These are phyloP conservation scores for Capsicum rhomboideum DNA, from an alignment of 257 asterid species.

Conservation along the genomic window DNA sequence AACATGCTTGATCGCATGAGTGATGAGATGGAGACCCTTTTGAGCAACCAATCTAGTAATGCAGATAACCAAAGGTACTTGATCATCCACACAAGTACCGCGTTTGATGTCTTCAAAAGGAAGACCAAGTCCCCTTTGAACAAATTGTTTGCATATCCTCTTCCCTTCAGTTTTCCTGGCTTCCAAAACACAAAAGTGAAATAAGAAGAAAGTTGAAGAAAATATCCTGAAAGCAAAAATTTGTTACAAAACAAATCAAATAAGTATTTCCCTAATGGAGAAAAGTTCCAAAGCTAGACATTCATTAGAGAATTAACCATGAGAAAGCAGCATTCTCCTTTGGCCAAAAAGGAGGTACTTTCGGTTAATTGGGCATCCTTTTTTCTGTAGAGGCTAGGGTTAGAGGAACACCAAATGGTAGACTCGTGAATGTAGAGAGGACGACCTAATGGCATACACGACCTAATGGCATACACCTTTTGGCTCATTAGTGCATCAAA, in stretches of 20 bases:
- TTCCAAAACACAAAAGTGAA: conserved; percentile 14
- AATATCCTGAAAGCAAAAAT: background rate
- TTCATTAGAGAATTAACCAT: background rate
- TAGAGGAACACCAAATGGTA: background rate
- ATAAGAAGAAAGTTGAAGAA: conserved; percentile 3
- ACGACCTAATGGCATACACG: background rate
- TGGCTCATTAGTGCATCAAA: background rate
- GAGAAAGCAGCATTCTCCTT: background rate
- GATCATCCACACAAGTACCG: conserved; percentile 9
- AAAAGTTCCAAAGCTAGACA: background rate
- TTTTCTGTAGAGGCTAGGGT: background rate
- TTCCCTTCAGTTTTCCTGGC: conserved; percentile 54
- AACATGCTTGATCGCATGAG: conserved; percentile 52
- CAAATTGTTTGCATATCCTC: conserved; percentile 66
- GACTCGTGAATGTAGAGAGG: background rate
- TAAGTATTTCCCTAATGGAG: background rate
- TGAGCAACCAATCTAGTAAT: conserved; percentile 84
- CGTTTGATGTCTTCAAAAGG: conserved; percentile 24
- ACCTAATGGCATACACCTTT: background rate
- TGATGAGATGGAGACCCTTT: conserved; percentile 87
- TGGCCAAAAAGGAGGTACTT: background rate
- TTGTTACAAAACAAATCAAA: background rate
- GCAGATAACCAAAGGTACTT: conserved; percentile 68
- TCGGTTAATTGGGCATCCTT: background rate
- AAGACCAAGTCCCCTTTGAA: conserved; percentile 84